A percentile compares a stretch with the other conserved stretches of the same genome.
These are phyloP conservation scores for Phytophthora lateralis DNA, from an alignment of 352 stramenopile genomes.

Conservation along the genomic window DNA sequence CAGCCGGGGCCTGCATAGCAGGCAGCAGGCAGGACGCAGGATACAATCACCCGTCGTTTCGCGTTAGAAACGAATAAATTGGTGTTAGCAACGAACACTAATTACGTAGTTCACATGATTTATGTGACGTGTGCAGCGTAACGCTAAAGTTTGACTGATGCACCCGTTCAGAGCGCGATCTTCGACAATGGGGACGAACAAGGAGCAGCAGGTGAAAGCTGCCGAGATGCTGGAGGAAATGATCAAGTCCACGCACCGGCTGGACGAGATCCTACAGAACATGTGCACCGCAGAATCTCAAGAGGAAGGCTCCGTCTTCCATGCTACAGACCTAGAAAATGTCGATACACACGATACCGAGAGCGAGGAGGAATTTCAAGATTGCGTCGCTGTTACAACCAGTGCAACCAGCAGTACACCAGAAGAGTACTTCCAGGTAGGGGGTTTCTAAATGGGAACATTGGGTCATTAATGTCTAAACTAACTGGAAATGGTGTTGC, in stretches of 20 bases:
- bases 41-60: not conserved
- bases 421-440: conserved; percentile 15
- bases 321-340: not conserved
- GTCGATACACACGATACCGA: not conserved
- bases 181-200: not conserved
- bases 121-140: too few species aligned
- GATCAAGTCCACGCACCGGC: conserved; percentile 30
- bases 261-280: conserved; percentile 61
- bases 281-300: conserved; percentile 30
- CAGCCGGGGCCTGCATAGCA: conserved; percentile 11
- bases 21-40: not conserved
- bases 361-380: conserved; percentile 10
- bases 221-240: conserved; percentile 32
- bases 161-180: not conserved
- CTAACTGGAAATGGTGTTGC: not conserved
- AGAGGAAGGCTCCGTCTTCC: not conserved
- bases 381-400: conserved; percentile 5
- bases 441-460: not conserved
- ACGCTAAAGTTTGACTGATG: too few species aligned
- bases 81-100: not conserved
- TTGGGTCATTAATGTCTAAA: too few species aligned
- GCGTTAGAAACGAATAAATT: conserved; percentile 2
- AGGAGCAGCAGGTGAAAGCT: not conserved
- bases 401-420: not conserved
- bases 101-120: too few species aligned